Evolutionary conservation across 2,329 filamentous ascomycete genomes (phyloP).

Genomic region (Capronia coronata): DNA sequence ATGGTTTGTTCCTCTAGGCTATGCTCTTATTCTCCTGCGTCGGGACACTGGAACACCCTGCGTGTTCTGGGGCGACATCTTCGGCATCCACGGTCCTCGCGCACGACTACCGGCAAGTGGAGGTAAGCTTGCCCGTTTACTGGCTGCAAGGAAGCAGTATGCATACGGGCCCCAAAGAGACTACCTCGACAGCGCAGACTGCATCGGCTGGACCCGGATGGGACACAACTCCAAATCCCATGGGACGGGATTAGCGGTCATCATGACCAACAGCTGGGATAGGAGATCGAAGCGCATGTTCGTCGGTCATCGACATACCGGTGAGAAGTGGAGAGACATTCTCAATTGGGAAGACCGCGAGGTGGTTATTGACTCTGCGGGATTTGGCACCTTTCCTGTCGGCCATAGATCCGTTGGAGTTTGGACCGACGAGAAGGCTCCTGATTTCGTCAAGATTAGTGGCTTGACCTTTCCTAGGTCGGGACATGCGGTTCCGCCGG

Average conservation of each 20-base stretch:
- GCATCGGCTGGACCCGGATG: slow-evolving; percentile 56
- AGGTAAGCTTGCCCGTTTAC: slow-evolving; percentile 53
- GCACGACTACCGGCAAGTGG: slow-evolving; percentile 48
- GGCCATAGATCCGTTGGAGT: slow-evolving; percentile 52
- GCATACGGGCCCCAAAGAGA: slow-evolving; percentile 60
- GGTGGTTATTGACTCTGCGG: slow-evolving; percentile 53
- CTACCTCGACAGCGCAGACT: slow-evolving; percentile 56
- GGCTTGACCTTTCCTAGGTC: slow-evolving; percentile 17
- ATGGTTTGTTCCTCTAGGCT: slow-evolving; percentile 63
- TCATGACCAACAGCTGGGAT: slow-evolving; percentile 49
- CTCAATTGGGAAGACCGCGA: slow-evolving; percentile 49
- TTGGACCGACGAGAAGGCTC: slow-evolving; percentile 37
- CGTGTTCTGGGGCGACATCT: slow-evolving; percentile 65
- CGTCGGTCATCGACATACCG: slow-evolving; percentile 53
- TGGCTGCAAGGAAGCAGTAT: slow-evolving; percentile 58
- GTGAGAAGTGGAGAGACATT: slow-evolving; percentile 60
- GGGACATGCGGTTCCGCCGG: slow-evolving; percentile 5
- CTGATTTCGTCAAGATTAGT: slow-evolving; percentile 14
- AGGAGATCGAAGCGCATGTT: slow-evolving; percentile 50
- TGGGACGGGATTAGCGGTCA: slow-evolving; percentile 48
- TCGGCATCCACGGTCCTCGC: slow-evolving; percentile 55
- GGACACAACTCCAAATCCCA: slow-evolving; percentile 31
- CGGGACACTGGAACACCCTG: slow-evolving; percentile 55
- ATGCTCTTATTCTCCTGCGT: slow-evolving; percentile 64
- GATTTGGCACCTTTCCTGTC: slow-evolving; percentile 54